Base-by-base conservation (phyloP, 2,329 filamentous ascomycete genomes). In the Chrysosporium queenslandicum region DNA sequence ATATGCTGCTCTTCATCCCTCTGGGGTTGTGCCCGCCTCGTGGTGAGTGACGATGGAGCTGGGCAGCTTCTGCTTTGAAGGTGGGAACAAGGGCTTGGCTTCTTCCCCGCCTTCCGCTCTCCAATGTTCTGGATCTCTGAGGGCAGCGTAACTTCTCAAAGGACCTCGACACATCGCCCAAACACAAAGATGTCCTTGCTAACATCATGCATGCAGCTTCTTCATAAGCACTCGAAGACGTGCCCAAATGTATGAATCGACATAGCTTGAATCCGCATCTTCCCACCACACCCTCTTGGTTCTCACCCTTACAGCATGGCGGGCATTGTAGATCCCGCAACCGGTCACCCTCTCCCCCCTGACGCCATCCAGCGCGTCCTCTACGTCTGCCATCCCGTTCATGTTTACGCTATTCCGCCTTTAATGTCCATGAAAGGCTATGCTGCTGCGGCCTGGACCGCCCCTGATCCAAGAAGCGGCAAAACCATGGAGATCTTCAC, bases 361-460 rank as follows among this genome's bases (percentile, higher is more conserved):
- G 85, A 87, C 64, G 85, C 87, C 61, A 91, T 94, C 70, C 86
- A 92, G 70, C 83, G 87, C 66, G 76, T 92, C 65, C 83, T 94
- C 67, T 90, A 87, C 77, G 74, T 89, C 66, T 80, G 83, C 57
- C 73, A 77, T 62, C 74, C 77, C 58, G 84, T 92, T 58, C 87
- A 94, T 73, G 79, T 94, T 74, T 95, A 94, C 77, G 82, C 85
- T 64, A 89, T 94, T 66, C 88, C 88, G 16, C 87, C 88, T 21
- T 75, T 89, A 53, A 77, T 83, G 41, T 85, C 83, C 16, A 87
- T 82, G 61, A 85, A 85, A 66, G 88, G 88, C 67, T 86, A 94
- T 75, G 78, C 77, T 32, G 88, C 89, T 54, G 77, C 82, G 11
- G 72, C 78, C 57, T 95, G 88, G 88, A 94, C 87, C 25, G 74